Base-by-base conservation (phyloP, 2,329 filamentous ascomycete genomes). In the Sporothrix inflata region DNA sequence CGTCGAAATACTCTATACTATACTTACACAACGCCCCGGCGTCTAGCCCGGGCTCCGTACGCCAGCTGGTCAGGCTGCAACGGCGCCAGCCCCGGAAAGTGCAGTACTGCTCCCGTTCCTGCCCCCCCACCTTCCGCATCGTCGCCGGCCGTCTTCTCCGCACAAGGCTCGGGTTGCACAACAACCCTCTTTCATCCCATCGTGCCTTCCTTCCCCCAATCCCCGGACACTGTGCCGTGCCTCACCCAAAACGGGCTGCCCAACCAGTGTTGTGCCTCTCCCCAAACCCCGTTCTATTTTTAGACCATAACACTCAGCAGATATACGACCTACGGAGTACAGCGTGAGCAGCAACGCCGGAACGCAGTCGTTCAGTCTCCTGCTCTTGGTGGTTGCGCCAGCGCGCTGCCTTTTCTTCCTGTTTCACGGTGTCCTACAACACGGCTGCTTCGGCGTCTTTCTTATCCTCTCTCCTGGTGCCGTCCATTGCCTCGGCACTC, bases 231-330 rank as follows among this genome's bases (percentile, higher is more conserved):
- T 21, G 34, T 66, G 40, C 21, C 40, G n/a, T 21, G 30, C 49
- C 14, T 47, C 45, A 19, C 45, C 24, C 69, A 66, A 65, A 38
- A 40, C n/a, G 24, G 12, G 19, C 45, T 16, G 57, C 24, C 47
- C 34, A 40, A 65, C 45, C 42, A 61, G 69, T n/a, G 21, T 71
- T 53, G 42, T 27, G 27, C 51, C 38, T 34, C 38, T 51, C 16
- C 45, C 21, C n/a, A 70, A 49, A 60, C 55, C 16, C 2, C 45
- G 57, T 45, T 71, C 69, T 71, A 71, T 71, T 66, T 71, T 71
- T 66, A 71, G 60, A 55, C 14, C 40, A 49, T 12, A 57, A 27
- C 53, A 45, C 68, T 42, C 42, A 19, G 24, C 38, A 60, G 6
- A 34, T 53, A 34, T 27, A 45, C 42, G 4, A 34, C 8, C 3